These are phyloP conservation scores for Salisapilia sapeloensis DNA, from an alignment of 352 stramenopile species.

Conservation along the genomic window DNA sequence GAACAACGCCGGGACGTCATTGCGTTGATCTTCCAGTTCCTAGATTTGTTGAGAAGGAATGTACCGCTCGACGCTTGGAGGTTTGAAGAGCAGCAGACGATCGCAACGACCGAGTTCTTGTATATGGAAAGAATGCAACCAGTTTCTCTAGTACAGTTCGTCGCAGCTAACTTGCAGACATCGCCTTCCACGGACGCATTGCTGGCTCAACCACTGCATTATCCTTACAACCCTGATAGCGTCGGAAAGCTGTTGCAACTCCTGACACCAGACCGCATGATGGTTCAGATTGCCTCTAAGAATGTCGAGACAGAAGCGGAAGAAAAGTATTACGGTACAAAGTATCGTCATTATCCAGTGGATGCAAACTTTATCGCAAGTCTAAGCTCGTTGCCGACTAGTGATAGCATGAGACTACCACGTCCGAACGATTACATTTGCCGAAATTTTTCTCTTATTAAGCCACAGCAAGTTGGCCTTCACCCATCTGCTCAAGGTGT, in stretches of 20 bases:
- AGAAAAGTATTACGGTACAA: slow-evolving; percentile 28
- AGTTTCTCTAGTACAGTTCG: slow-evolving; percentile 7
- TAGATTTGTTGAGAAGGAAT: slow-evolving; percentile 4
- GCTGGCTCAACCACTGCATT: slow-evolving; percentile 9
- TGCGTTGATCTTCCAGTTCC: slow-evolving; percentile 9
- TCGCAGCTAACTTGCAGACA: slow-evolving; percentile 10
- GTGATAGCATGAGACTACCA: slow-evolving; percentile 19
- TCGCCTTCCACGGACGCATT: slow-evolving; percentile 6
- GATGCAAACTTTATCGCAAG: slow-evolving; percentile 7
- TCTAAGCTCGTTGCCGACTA: slow-evolving; percentile 6
- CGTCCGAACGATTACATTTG: slow-evolving; percentile 15
- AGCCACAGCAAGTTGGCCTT: slow-evolving; percentile 4
- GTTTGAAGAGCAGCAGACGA: slow-evolving; percentile 10
- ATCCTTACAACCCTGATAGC: slow-evolving; percentile 4
- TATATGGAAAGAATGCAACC: slow-evolving; percentile 12
- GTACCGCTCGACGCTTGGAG: slow-evolving; percentile 3
- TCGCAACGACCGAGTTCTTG: slow-evolving; percentile 11
- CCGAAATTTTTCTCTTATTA: slow-evolving; percentile 12
- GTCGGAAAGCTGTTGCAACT: slow-evolving; percentile 8
- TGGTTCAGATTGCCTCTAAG: slow-evolving; percentile 16
- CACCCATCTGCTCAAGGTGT: no score
- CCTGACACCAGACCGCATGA: slow-evolving; percentile 20
- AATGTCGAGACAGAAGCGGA: slow-evolving; percentile 10
- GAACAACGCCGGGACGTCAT: slow-evolving; percentile 8
- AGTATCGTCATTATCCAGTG: slow-evolving; percentile 14